A percentile compares a stretch with the other conserved stretches of the same genome.
Conservation (phyloP, 306 rosid species). For the Quercus ilex region DNA sequence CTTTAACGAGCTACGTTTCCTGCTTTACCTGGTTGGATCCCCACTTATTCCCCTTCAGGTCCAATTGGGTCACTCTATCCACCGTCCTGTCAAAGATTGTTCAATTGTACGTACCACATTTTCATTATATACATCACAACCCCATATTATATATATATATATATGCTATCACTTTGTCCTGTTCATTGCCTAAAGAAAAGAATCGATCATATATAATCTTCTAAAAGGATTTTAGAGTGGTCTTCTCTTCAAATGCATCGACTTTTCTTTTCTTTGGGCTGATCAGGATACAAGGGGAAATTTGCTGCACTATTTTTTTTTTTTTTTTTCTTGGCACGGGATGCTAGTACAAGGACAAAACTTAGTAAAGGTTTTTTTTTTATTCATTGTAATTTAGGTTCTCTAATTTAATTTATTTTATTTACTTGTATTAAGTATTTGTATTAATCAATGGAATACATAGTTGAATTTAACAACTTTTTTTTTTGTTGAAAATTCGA, state of each 20-base stretch:
- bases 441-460: no score
- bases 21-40: conserved; percentile 92
- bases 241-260: not conserved
- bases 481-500: no score
- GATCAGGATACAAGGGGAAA: not conserved
- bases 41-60: conserved; percentile 96
- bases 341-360: no score
- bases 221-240: not conserved
- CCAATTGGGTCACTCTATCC: conserved; percentile 68
- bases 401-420: no score
- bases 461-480: no score
- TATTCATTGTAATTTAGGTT: no score
- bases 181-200: not conserved
- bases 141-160: no score
- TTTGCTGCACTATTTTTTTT: not conserved
- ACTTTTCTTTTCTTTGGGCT: not conserved
- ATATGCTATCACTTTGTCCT: not conserved
- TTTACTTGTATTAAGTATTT: no score
- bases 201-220: not conserved
- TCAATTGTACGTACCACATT: conserved; percentile 56
- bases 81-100: conserved; percentile 78
- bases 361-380: no score
- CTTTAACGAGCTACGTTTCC: conserved; percentile 71
- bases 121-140: not conserved
- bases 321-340: no score